A percentile compares a stretch with the other conserved stretches of the same genome.
Evolutionary conservation across 352 stramenopile genomes (phyloP).

Genomic region (Globisporangium radiosum): DNA sequence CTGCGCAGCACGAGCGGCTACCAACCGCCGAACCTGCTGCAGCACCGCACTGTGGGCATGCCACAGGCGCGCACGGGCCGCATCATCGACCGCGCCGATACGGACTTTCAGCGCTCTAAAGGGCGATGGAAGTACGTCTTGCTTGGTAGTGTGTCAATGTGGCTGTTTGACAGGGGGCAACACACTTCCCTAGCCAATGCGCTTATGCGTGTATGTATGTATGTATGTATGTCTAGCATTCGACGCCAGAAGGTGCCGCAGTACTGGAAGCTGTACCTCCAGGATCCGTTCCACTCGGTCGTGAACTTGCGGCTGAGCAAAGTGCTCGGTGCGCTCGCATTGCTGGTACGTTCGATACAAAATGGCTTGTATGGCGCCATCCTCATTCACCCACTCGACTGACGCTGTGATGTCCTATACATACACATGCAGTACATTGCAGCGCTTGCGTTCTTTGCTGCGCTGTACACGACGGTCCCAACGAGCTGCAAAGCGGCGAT

Average conservation of each 20-base stretch:
- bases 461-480: conserved; percentile 71
- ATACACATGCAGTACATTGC: conserved; percentile 43
- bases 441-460: conserved; percentile 56
- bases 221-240: conserved; percentile 35
- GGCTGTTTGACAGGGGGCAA: neutral
- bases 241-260: conserved; percentile 66
- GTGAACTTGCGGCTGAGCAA: conserved; percentile 81
- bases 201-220: neutral
- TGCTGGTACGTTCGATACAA: conserved; percentile 21
- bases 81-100: conserved; percentile 71
- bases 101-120: conserved; percentile 57
- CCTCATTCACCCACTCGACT: neutral
- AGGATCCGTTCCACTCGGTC: conserved; percentile 79
- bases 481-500: conserved; percentile 64
- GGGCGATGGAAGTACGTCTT: conserved; percentile 72
- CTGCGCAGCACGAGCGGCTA: conserved; percentile 14
- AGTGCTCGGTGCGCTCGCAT: conserved; percentile 38
- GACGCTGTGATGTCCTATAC: neutral
- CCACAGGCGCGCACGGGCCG: conserved; percentile 29
- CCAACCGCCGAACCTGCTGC: conserved; percentile 8
- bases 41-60: conserved; percentile 11
- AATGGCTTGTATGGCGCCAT: neutral
- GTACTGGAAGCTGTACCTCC: conserved; percentile 81
- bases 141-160: neutral
- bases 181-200: neutral